Base-by-base conservation (phyloP, 2,329 filamentous ascomycete genomes). In the Penicillium sp. region DNA sequence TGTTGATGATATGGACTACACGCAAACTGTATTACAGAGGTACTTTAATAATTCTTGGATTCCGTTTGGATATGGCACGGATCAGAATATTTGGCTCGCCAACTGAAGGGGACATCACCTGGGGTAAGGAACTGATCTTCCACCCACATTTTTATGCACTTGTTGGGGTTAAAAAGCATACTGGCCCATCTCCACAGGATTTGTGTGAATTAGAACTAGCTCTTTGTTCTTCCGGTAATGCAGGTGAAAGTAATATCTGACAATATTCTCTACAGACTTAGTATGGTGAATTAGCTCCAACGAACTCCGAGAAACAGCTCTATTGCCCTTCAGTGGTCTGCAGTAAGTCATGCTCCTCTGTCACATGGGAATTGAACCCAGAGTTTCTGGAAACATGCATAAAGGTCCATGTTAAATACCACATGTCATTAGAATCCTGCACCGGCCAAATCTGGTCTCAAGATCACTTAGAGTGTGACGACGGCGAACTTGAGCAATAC, bases 1-100 rank as follows among this genome's bases (percentile, higher is more conserved):
- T 49, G 67, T 68, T 17, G 69, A 70, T 58, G 68, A 70, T 52
- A 63, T 60, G 60, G 49, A 1, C 1, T 71, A 70, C 25, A 36
- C 31, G 19, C 44, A 65, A 23, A 63, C 66, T n/a, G 68, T 70
- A 27, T 9, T 63, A 50, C 49, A 69, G 52, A 45, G 44, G 35
- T 70, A 70, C 36, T 71, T 69, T 12, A 43, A 53, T 15, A 42
- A 62, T 23, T 68, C 67, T 17, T 71, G 64, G 62, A 62, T 70
- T 57, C 59, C 62, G 2, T 63, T 56, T 59, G 64, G 58, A 0
- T 69, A 64, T 58, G 67, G 63, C 0, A 44, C 44, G 17, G 58
- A 63, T 19, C 56, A 63, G 10, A 63, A 68, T 57, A 42, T 62
- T 1, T 68, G 66, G 65, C 44, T 55, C 1, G 35, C 42, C 3